Conservation (phyloP, 176 grass and related monocot genomes). For the Neostapfia colusana region DNA sequence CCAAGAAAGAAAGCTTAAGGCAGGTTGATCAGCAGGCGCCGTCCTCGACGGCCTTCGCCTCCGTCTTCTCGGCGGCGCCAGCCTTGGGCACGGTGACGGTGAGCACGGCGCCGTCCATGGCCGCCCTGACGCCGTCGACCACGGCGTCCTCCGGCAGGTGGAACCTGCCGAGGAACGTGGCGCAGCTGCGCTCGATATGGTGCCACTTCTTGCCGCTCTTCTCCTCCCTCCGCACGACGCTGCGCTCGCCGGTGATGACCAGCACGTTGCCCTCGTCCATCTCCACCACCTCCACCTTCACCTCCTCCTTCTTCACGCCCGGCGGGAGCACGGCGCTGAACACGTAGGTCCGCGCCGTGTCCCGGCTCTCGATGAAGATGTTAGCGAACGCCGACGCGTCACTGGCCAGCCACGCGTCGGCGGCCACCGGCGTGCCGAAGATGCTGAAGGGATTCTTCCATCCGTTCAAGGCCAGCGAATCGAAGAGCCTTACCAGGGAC, state of each 20-base stretch:
- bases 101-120: conserved; percentile 62
- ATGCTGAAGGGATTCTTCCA: conserved; percentile 67
- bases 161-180: conserved; percentile 62
- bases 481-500: conserved; percentile 55
- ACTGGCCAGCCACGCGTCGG: conserved; percentile 47
- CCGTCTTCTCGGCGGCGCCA: conserved; percentile 26
- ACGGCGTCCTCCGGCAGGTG: conserved; percentile 55
- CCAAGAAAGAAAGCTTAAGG: background rate
- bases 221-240: conserved; percentile 38
- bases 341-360: conserved; percentile 52
- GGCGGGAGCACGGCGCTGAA: conserved; percentile 54
- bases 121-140: conserved; percentile 54
- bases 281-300: conserved; percentile 52
- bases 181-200: conserved; percentile 58
- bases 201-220: conserved; percentile 28
- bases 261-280: conserved; percentile 62
- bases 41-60: conserved; percentile 31
- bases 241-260: conserved; percentile 56
- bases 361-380: conserved; percentile 53
- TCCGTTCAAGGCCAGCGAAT: conserved; percentile 49
- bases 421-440: conserved; percentile 41
- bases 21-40: background rate
- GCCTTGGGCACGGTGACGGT: conserved; percentile 62
- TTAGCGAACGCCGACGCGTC: conserved; percentile 58
- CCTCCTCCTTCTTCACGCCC: conserved; percentile 58